Evolutionary conservation across 352 stramenopile genomes (phyloP), one percentile per base, ranked within the genome.

Genomic region (Pythium brachiatum): DNA sequence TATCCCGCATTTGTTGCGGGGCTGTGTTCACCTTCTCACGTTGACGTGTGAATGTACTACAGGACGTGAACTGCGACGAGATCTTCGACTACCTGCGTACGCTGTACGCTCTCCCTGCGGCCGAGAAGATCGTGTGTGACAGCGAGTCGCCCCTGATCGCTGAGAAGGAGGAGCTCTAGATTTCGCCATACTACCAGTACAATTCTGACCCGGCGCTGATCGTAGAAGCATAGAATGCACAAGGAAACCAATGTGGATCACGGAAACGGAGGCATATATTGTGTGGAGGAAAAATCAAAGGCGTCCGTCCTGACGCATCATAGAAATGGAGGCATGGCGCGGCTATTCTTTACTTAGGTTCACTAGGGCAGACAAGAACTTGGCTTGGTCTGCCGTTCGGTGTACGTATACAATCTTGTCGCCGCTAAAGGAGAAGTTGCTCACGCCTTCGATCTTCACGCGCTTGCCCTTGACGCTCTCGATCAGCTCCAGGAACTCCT

Each of bases 361-460:
- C 39, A 94, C 85, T 5, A 94, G 75, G 6, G 81, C 79, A 43
- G 85, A 92, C 38, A 94, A 69, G 62, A 94, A 91, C 78, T 94
- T 94, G 64, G 86, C 86, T 63, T 94, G 86, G 72, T 94, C 86
- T n/a, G 83, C 86, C 27, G 83, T 94, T 13, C 86, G 86, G 62
- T 94, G 86, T 51, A 94, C 84, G 62, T 94, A 94, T 60, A 92
- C 83, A 65, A 94, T 92, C 66, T 94, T 94, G 79, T 94, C 81
- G 20, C 82, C 81, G 52, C 79, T 90, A 60, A 94, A 94, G 7
- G 83, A 93, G 34, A 90, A 94, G 73, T 92, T 94, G 80, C 83
- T 93, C 16, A 94, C 86, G 26, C 86, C 86, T 53, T 94, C 86
- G 54, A 94, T 93, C 48, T 78, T 88, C 29, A 94, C 82, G 36